Base-by-base conservation (phyloP, 768 basidiomycete genomes). In the Tricholoma furcatifolium region DNA sequence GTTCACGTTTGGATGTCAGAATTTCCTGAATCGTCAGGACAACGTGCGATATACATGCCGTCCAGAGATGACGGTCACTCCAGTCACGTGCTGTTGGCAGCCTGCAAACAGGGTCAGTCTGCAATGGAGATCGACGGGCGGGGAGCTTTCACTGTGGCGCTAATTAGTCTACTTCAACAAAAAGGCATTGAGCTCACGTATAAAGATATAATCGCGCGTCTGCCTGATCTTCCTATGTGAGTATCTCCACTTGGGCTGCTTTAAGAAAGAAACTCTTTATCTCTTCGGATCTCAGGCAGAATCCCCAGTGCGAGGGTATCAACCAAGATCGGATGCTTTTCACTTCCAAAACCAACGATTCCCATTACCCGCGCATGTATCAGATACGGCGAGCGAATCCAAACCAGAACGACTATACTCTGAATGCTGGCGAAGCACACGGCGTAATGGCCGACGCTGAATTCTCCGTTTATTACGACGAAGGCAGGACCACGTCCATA, bases 81-180 rank as follows among this genome's bases (percentile, higher is more conserved):
- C 30, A 35, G 34, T 11, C 53, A 58, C 31, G 47, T 57, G 18
- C 20, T 53, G 14, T 47, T 57, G n/a, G 56, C 56, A 10, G 56
- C 56, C 11, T 55, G 57, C 36, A 47, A 34, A n/a, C 47, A 20
- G 12, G 20, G 17, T 9, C 32, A 58, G 38, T 8, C 4, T 4
- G 53, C 56, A 20, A n/a, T 3, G 11, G 56, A 58, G 39, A 38
- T 18, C 12, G 17, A 21, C 5, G n/a, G 27, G 8, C 41, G 21
- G 44, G 56, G 52, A 51, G n/a, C 7, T 18, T 52, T 56, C 34
- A 56, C 55, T 3, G 2, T 14, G 11, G 49, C 38, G 4, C 45
- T 55, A 46, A 12, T 51, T 10, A 10, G 27, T 23, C n/a, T 54
- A 15, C 41, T 49, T 0, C 10, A 6, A 10, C 1, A 40, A 15